phyloP scores from a whole-genome alignment of 2,329 filamentous ascomycete genomes.

The Gremmenia infestans region DNA sequence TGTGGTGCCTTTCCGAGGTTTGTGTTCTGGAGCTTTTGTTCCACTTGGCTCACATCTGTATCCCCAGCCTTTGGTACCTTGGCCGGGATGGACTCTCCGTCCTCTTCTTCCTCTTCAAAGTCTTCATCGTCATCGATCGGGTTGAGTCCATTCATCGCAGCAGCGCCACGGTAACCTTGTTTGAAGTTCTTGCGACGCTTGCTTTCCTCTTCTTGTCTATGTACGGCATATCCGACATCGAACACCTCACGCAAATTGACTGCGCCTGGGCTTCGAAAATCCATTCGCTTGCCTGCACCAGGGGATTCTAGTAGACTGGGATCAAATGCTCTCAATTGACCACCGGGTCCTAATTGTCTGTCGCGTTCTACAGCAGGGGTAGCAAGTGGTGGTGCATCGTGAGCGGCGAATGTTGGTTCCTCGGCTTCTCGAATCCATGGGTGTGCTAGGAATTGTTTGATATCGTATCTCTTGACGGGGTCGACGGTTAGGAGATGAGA shows the following conservation, averaged over 20 bases:
- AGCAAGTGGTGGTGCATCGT: slow-evolving; percentile 66
- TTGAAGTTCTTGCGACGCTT: slow-evolving; percentile 83
- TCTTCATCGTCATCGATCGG: slow-evolving; percentile 59
- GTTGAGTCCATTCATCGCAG: slow-evolving; percentile 61
- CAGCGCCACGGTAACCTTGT: slow-evolving; percentile 60
- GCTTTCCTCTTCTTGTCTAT: slow-evolving; percentile 90
- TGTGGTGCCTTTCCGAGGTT: slow-evolving; percentile 57
- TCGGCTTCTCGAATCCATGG: slow-evolving; percentile 80
- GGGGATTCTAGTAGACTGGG: slow-evolving; percentile 51
- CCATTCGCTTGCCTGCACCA: slow-evolving; percentile 63
- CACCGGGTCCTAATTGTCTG: slow-evolving; percentile 21
- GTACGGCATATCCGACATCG: slow-evolving; percentile 96
- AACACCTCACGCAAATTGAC: slow-evolving; percentile 97
- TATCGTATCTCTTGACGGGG: slow-evolving; percentile 90
- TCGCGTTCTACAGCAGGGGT: slow-evolving; percentile 50
- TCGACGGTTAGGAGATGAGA: slow-evolving; percentile 91
- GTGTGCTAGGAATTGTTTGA: slow-evolving; percentile 87
- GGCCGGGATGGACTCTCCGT: slow-evolving; percentile 48
- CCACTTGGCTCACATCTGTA: slow-evolving; percentile 63
- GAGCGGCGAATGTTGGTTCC: slow-evolving; percentile 61
- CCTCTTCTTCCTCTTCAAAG: slow-evolving; percentile 62
- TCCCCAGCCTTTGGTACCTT: slow-evolving; percentile 65
- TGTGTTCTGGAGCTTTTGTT: slow-evolving; percentile 81
- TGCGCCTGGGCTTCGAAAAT: slow-evolving; percentile 92
- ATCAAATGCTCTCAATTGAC: slow-evolving; percentile 51